Percentiles rank a stretch among this genome's conserved stretches.
Conservation (phyloP, 768 basidiomycete genomes). For the Mycena polygramma region DNA sequence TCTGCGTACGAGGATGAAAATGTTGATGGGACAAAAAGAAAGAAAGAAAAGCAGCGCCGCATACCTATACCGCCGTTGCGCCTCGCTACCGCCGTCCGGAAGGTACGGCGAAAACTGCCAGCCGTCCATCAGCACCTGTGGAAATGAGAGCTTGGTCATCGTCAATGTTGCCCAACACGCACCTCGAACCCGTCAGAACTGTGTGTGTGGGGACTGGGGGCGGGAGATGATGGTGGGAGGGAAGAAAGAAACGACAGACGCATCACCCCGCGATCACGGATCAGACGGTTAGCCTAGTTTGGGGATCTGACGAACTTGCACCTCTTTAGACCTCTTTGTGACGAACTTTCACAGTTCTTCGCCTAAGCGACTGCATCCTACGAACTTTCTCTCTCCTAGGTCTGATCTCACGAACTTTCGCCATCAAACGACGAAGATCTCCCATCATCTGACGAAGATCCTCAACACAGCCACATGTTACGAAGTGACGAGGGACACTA, state of each 20-base stretch:
- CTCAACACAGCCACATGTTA: conserved; percentile 7
- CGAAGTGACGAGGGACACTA: neutral
- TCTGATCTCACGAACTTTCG: conserved; percentile 1
- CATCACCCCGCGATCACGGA: neutral
- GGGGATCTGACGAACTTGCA: neutral
- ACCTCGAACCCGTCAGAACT: too few species aligned
- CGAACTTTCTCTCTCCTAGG: neutral
- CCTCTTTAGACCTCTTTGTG: neutral
- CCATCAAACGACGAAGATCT: neutral
- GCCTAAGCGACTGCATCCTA: neutral
- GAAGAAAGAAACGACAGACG: neutral
- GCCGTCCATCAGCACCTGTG: neutral
- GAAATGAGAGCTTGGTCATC: neutral
- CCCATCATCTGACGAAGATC: neutral
- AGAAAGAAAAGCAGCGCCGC: too few species aligned
- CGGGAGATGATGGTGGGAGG: neutral
- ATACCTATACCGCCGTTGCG: neutral
- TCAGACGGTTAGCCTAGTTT: neutral
- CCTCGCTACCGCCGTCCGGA: neutral
- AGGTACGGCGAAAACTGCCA: too few species aligned
- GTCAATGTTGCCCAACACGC: neutral
- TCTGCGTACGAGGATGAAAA: neutral
- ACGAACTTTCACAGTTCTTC: neutral
- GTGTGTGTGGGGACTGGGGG: neutral
- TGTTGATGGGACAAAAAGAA: neutral